phyloP scores from a whole-genome alignment of 306 rosid species.

The Quercus ilex region DNA sequence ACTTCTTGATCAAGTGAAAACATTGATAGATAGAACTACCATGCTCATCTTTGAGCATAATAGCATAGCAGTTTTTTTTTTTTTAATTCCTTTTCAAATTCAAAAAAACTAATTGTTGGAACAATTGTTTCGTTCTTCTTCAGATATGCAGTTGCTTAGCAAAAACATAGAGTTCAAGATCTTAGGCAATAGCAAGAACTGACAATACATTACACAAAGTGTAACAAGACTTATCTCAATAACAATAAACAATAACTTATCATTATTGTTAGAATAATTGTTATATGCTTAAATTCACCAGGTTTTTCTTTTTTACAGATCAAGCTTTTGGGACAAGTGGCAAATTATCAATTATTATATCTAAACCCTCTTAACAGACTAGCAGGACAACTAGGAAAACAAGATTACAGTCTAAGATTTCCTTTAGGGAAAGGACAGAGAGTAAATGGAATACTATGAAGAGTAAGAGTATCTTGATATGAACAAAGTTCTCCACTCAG shows the following conservation, averaged over 20 bases:
- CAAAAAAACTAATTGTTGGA: not conserved
- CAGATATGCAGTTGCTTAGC: not conserved
- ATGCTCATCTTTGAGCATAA: not conserved
- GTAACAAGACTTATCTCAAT: not conserved
- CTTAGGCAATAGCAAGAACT: not conserved
- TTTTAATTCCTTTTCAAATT: not conserved
- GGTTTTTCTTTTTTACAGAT: too few species aligned
- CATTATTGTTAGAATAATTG: too few species aligned
- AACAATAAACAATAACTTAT: not conserved
- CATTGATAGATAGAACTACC: constrained; percentile 1
- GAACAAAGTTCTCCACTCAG: constrained; percentile 6
- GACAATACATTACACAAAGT: not conserved
- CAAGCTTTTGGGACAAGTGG: too few species aligned
- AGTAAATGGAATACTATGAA: constrained; percentile 1
- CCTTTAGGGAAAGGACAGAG: not conserved
- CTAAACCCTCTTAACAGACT: not conserved
- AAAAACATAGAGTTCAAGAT: not conserved
- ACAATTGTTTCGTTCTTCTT: too few species aligned
- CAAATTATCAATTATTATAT: not conserved
- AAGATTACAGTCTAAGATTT: constrained; percentile 5
- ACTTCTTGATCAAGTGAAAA: not conserved
- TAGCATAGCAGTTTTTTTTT: constrained; percentile 3
- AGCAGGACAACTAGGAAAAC: constrained; percentile 5
- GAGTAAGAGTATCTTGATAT: constrained; percentile 2
- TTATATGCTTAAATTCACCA: too few species aligned